Percentiles rank a stretch among this genome's conserved stretches.
Evolutionary conservation across 768 basidiomycete species (phyloP).

Genomic region (Pleurotus tuoliensis): DNA sequence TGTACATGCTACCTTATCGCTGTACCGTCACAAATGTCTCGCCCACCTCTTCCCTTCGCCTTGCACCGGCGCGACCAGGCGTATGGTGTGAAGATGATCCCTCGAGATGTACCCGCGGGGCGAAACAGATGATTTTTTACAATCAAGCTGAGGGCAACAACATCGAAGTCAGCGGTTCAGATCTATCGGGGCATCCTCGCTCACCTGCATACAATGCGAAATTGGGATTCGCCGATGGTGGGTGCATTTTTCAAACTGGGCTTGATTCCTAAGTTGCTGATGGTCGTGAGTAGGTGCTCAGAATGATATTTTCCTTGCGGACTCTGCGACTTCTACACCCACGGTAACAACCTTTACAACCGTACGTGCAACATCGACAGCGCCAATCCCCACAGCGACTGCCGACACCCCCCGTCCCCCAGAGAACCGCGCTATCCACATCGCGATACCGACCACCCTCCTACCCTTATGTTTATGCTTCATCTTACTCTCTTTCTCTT

Average conservation of each 20-base stretch:
- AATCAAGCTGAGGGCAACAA: slow-evolving; percentile 41
- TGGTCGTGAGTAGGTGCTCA: background rate
- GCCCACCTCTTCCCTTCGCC: slow-evolving; percentile 21
- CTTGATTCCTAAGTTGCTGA: background rate
- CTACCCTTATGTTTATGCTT: background rate
- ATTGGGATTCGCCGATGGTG: slow-evolving; percentile 4
- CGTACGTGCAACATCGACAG: background rate
- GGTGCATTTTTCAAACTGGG: background rate
- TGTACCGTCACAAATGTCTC: slow-evolving; percentile 35
- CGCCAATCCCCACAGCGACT: background rate
- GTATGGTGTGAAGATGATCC: slow-evolving; percentile 38
- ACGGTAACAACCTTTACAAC: background rate
- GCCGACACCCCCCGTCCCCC: background rate
- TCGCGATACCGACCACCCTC: background rate
- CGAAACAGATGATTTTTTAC: slow-evolving; percentile 44
- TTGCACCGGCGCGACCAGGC: slow-evolving; percentile 27
- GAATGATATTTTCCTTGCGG: slow-evolving; percentile 5
- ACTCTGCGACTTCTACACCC: background rate
- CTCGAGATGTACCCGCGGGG: slow-evolving; percentile 29
- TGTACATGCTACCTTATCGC: slow-evolving; percentile 38
- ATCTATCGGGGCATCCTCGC: slow-evolving; percentile 39
- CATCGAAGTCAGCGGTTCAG: slow-evolving; percentile 33
- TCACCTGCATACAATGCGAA: slow-evolving; percentile 29
- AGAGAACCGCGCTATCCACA: background rate
- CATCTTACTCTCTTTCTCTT: too few species aligned